Percentiles rank a stretch among this genome's conserved stretches.
Evolutionary conservation across 352 stramenopile species (phyloP).

Genomic region (Phytophthora hibernalis): DNA sequence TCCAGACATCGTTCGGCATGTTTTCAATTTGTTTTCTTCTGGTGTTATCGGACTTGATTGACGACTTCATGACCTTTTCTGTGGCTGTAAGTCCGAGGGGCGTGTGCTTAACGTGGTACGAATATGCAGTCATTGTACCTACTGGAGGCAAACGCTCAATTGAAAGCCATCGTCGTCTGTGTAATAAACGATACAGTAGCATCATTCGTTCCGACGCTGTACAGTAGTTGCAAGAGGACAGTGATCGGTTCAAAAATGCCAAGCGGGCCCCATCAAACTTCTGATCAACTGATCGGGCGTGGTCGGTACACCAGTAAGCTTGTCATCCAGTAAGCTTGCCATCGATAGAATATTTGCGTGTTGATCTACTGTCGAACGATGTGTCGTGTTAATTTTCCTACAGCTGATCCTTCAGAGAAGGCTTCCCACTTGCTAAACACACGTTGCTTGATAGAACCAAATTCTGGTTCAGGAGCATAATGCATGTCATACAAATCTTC

Average conservation of each 20-base stretch:
- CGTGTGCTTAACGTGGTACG: background rate
- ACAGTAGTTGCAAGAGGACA: background rate
- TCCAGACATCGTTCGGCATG: slow-evolving; percentile 6
- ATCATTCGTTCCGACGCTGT: background rate
- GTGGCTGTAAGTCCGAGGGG: background rate
- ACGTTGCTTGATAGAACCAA: background rate
- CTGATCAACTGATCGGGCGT: background rate
- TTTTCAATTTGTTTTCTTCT: slow-evolving; percentile 3
- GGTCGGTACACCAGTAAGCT: background rate
- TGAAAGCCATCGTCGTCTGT: background rate
- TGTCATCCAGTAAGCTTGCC: background rate
- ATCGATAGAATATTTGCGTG: background rate
- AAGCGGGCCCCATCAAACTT: background rate
- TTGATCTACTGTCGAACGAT: slow-evolving; percentile 9
- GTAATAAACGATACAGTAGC: slow-evolving; percentile 1
- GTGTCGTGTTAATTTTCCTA: background rate
- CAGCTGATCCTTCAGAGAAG: background rate
- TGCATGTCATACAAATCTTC: slow-evolving; percentile 11
- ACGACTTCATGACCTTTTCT: background rate
- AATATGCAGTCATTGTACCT: background rate
- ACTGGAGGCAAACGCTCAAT: background rate
- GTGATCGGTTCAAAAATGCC: slow-evolving; percentile 1
- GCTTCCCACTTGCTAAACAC: background rate
- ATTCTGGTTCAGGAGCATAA: background rate
- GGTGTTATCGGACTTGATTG: background rate